Conservation (phyloP, 345 rosid genomes). For the Salix purpurea region DNA sequence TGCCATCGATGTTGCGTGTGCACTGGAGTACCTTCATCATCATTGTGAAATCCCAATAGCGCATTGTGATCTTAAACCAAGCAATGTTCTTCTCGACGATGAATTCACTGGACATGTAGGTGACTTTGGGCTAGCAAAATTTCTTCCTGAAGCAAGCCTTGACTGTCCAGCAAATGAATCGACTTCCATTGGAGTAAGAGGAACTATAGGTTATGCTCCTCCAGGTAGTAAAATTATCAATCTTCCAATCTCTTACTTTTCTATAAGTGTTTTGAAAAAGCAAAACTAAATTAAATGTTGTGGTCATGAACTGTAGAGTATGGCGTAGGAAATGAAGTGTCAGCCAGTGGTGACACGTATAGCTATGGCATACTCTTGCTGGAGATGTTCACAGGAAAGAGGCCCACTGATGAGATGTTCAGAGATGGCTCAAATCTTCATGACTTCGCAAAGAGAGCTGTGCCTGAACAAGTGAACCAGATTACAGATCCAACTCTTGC, state of each 20-base stretch:
- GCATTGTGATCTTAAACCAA: background rate
- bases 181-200: background rate
- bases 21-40: background rate
- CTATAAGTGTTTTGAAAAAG: too few relatives aligned
- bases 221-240: background rate
- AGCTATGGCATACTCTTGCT: constrained; percentile 1
- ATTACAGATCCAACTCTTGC: background rate
- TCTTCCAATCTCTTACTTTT: background rate
- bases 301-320: background rate
- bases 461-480: background rate
- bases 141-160: too few relatives aligned
- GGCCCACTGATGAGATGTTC: background rate
- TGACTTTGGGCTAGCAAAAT: background rate
- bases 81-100: background rate
- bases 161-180: background rate
- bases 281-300: too few relatives aligned
- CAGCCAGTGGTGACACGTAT: background rate
- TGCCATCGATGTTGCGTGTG: background rate
- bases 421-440: background rate
- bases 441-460: background rate
- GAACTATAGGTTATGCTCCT: background rate
- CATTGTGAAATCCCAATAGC: background rate
- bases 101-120: background rate
- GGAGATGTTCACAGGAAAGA: constrained; percentile 3
- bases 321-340: background rate